Evolutionary conservation across 495 filamentous ascomycete genomes (phyloP), one percentile per base, ranked within the genome.

Genomic region (Podospora pseudocomata): DNA sequence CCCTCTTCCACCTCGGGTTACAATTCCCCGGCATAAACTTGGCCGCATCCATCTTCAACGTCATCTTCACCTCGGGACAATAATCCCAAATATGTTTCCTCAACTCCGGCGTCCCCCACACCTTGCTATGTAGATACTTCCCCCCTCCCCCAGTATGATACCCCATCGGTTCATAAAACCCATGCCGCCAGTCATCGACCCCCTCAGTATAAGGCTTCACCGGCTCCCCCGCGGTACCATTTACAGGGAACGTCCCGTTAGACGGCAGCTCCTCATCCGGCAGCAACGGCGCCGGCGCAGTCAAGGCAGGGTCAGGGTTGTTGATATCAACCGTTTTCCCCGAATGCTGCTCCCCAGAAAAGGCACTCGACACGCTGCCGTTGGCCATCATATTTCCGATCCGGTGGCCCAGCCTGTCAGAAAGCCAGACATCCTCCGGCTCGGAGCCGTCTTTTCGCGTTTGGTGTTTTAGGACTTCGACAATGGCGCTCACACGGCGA

Each of bases 61-160:
- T 83, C 80, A 85, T 80, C 76, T 84, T 85, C 26, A 85, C 78
- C 69, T 85, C 83, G 4, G 83, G 83, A 57, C 83, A 85, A 70
- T 84, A 84, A 16, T 77, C 75, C 82, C 80, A 84, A 18, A 85
- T 81, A 49, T 81, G 78, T 60, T 80, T 76, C 20, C 83, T 69
- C 72, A 76, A 65, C 65, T 73, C 66, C 0, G 77, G 77, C 18
- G 74, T 77, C 44, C 77, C 78, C 83, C 83, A 85, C 49, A 84
- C 75, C 1, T 65, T 75, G 16, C 32, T 28, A 26, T 81, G 79
- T 28, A 85, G 65, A 19, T 67, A 72, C 5, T 20, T 58, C 23
- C 82, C 83, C 53, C 77, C 77, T 26, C 79, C 77, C 1, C 82
- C 83, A n/a, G 81, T 80, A 65, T 85, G 83, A 66, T 85, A 85